phyloP scores from a whole-genome alignment of 148 eudicot genomes.

The Rhododendron griersonianum region DNA sequence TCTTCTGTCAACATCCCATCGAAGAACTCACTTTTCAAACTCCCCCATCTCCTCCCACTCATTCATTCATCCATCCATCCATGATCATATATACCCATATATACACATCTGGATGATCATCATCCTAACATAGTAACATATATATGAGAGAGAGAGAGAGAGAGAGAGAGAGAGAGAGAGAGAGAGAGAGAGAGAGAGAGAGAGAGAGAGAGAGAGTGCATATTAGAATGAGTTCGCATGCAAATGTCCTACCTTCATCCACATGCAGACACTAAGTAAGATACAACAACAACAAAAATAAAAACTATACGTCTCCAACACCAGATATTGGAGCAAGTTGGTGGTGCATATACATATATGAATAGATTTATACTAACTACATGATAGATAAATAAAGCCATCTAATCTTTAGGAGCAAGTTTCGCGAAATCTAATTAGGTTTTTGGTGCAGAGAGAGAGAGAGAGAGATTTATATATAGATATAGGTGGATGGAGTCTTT shows the following conservation, averaged over 20 bases:
- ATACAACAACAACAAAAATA: too few relatives aligned
- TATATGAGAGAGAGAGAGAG: neutral
- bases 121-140: neutral
- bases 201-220: neutral
- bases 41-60: neutral
- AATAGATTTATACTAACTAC: too few relatives aligned
- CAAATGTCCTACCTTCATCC: neutral
- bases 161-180: too few relatives aligned
- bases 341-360: too few relatives aligned
- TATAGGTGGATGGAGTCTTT: neutral
- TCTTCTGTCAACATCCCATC: slow-evolving; percentile 35
- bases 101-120: neutral
- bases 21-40: neutral
- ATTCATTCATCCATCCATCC: neutral
- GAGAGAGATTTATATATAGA: too few relatives aligned
- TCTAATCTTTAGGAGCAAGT: too few relatives aligned
- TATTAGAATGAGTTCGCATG: neutral
- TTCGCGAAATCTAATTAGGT: too few relatives aligned
- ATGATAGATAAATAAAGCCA: too few relatives aligned
- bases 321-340: too few relatives aligned
- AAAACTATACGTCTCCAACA: too few relatives aligned
- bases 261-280: neutral
- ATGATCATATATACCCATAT: neutral
- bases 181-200: too few relatives aligned
- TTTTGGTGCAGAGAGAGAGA: too few relatives aligned